Conservation (phyloP, 2,329 filamentous ascomycete genomes). For the Neonectria hederae region DNA sequence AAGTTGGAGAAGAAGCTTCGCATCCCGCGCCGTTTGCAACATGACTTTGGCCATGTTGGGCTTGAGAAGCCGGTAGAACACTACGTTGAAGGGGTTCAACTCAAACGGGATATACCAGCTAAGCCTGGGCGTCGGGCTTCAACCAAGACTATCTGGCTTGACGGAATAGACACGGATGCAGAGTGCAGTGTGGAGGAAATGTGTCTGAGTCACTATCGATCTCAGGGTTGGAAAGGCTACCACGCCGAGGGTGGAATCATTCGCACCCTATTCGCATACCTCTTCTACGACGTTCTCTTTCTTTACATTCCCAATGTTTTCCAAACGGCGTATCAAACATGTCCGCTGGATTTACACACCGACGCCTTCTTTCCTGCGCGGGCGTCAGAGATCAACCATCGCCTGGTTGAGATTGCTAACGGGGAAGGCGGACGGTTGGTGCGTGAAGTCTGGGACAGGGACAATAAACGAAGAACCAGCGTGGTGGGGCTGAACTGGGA, state of each 20-base stretch:
- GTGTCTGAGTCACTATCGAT: conserved; percentile 88
- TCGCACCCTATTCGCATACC: conserved; percentile 87
- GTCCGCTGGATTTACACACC: conserved; percentile 90
- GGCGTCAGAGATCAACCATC: conserved; percentile 88
- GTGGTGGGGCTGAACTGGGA: conserved; percentile 94
- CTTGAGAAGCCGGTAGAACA: conserved; percentile 81
- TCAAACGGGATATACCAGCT: conserved; percentile 67
- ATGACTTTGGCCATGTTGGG: conserved; percentile 89
- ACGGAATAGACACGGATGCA: conserved; percentile 72
- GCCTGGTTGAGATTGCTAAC: conserved; percentile 87
- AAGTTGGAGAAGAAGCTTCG: conserved; percentile 89
- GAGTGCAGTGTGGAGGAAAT: conserved; percentile 93
- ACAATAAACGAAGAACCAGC: conserved; percentile 78
- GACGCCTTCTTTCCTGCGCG: conserved; percentile 90
- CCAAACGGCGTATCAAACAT: conserved; percentile 94
- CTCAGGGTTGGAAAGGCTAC: conserved; percentile 91
- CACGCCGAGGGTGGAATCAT: conserved; percentile 93
- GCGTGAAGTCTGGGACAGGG: conserved; percentile 71
- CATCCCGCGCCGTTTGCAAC: conserved; percentile 84
- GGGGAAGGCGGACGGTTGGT: conserved; percentile 77
- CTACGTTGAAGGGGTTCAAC: conserved; percentile 78
- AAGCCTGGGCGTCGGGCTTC: conserved; percentile 56
- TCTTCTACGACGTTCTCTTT: conserved; percentile 95
- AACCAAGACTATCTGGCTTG: conserved; percentile 87
- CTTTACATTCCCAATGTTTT: conserved; percentile 96